These are phyloP conservation scores for Aspergillus sclerotioniger DNA, from an alignment of 495 filamentous ascomycete species.

Conservation along the genomic window DNA sequence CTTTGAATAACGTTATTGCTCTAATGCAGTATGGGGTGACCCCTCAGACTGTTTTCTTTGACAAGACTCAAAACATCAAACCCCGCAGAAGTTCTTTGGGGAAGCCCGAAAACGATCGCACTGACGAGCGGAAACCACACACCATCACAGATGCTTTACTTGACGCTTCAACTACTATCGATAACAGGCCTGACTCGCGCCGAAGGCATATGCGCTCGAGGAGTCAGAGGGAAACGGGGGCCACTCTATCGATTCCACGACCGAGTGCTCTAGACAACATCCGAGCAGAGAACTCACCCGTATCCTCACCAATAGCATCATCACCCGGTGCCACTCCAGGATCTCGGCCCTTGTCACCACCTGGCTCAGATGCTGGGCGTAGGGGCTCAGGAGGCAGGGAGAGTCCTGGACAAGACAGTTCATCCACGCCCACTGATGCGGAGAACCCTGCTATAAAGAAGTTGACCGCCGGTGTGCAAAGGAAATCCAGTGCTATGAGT, in stretches of 20 bases:
- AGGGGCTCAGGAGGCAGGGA: conserved; percentile 23
- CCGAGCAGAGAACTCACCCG: conserved; percentile 28
- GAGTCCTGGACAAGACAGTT: conserved; percentile 35
- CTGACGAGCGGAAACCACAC: conserved; percentile 51
- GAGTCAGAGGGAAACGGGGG: conserved; percentile 38
- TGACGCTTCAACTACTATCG: conserved; percentile 88
- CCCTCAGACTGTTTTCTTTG: conserved; percentile 88
- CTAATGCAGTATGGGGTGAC: conserved; percentile 70
- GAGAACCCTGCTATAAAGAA: conserved; percentile 33
- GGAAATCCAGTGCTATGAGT: conserved; percentile 78
- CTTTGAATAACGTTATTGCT: conserved; percentile 66
- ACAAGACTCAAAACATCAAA: conserved; percentile 58
- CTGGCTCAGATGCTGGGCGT: conserved; percentile 33
- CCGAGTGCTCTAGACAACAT: conserved; percentile 24
- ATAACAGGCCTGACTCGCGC: conserved; percentile 61
- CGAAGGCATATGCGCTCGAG: conserved; percentile 50
- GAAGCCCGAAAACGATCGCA: conserved; percentile 20
- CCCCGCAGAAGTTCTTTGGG: conserved; percentile 39
- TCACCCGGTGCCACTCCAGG: conserved; percentile 39
- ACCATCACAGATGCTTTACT: conserved; percentile 89
- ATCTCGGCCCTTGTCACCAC: conserved; percentile 42
- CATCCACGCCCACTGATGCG: conserved; percentile 37
- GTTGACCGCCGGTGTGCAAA: conserved; percentile 37
- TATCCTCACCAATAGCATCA: conserved; percentile 37
- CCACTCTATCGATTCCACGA: conserved; percentile 14